These are phyloP conservation scores for Peronospora destructor DNA, from an alignment of 352 stramenopile species.

Conservation along the genomic window DNA sequence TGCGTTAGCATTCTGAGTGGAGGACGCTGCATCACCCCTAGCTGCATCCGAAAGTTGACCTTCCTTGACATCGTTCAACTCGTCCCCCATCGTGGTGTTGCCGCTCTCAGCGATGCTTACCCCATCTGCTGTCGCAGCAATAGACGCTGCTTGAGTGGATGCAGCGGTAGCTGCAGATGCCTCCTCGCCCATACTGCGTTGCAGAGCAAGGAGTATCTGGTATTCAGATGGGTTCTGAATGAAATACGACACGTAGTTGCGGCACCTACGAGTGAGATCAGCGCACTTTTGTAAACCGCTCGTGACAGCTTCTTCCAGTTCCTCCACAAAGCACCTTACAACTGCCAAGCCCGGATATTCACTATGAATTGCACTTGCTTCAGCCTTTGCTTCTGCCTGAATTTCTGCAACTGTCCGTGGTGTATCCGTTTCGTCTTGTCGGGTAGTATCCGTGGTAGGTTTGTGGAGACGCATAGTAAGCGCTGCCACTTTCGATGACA, in stretches of 20 bases:
- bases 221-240: constrained; percentile 82
- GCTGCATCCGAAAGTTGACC: constrained; percentile 7
- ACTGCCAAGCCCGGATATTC: constrained; percentile 60
- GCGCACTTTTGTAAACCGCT: constrained; percentile 53
- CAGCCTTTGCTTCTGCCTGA: constrained; percentile 21
- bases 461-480: constrained; percentile 53
- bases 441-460: constrained; percentile 14
- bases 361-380: constrained; percentile 43
- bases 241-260: constrained; percentile 79
- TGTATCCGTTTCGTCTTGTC: constrained; percentile 25
- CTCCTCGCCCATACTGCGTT: constrained; percentile 52
- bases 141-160: constrained; percentile 16
- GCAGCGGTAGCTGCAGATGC: constrained; percentile 19
- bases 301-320: constrained; percentile 49
- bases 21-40: constrained; percentile 12
- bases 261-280: constrained; percentile 51
- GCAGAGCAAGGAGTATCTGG: constrained; percentile 72
- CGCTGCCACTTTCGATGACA: constrained; percentile 55
- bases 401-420: constrained; percentile 12
- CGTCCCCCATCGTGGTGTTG: constrained; percentile 14
- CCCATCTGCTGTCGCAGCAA: constrained; percentile 23
- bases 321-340: constrained; percentile 63
- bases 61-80: constrained; percentile 15
- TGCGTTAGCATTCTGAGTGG: not conserved
- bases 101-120: constrained; percentile 22